Evolutionary conservation across 352 stramenopile species (phyloP).

Genomic region (Phytophthora vignae): DNA sequence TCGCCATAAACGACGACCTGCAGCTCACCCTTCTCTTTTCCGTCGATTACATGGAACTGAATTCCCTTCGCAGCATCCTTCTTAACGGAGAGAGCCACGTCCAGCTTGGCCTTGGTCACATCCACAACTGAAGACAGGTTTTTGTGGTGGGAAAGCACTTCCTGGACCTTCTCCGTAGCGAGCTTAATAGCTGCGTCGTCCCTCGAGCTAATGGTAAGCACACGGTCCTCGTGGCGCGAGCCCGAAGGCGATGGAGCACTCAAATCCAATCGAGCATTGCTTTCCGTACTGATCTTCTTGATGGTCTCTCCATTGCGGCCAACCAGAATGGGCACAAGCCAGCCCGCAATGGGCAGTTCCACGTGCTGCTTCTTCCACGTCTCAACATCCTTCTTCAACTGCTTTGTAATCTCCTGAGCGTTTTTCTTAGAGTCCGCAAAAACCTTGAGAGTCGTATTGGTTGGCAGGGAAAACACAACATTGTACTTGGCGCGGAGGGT

Average conservation of each 20-base stretch:
- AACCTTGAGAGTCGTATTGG: conserved; percentile 65
- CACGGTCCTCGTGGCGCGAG: conserved; percentile 42
- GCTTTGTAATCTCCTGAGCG: conserved; percentile 49
- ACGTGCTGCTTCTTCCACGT: conserved; percentile 77
- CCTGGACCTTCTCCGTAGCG: conserved; percentile 63
- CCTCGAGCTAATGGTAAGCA: conserved; percentile 71
- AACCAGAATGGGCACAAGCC: conserved; percentile 74
- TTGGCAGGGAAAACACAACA: conserved; percentile 68
- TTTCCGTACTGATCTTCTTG: conserved; percentile 71
- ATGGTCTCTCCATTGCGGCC: conserved; percentile 84
- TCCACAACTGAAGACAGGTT: conserved; percentile 57
- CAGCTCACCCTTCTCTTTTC: conserved; percentile 45
- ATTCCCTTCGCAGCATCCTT: conserved; percentile 62
- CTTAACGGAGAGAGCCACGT: conserved; percentile 55
- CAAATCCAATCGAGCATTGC: conserved; percentile 69
- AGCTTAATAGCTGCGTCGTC: conserved; percentile 71
- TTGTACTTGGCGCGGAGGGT: conserved; percentile 59
- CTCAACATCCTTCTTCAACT: conserved; percentile 58
- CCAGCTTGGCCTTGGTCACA: conserved; percentile 54
- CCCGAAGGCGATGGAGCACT: conserved; percentile 32
- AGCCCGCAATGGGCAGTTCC: conserved; percentile 64
- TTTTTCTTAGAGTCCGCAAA: conserved; percentile 73
- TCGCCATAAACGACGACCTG: conserved; percentile 66
- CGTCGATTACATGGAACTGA: conserved; percentile 64
- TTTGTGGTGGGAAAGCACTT: conserved; percentile 60